phyloP scores from a whole-genome alignment of 441 rosid species.

The Adansonia grandidieri region DNA sequence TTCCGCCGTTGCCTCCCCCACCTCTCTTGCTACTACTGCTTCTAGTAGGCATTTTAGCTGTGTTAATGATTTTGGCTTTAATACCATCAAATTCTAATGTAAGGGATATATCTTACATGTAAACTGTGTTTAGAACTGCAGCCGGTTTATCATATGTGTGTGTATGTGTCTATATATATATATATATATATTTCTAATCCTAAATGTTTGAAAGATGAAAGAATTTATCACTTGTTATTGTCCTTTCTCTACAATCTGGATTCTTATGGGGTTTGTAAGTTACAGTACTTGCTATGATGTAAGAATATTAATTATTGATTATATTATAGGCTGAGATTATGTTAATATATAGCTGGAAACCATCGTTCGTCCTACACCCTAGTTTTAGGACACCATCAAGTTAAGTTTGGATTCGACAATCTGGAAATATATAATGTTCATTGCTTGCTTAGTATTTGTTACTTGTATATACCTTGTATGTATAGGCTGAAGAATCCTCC shows the following conservation, averaged over 20 bases:
- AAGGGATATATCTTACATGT: constrained; percentile 49
- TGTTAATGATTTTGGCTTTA: constrained; percentile 80
- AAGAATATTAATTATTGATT: no score
- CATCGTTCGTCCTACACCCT: not conserved
- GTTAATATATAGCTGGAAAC: no score
- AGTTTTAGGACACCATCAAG: not conserved
- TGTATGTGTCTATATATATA: not conserved
- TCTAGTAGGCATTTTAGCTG: constrained; percentile 67
- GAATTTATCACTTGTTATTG: not conserved
- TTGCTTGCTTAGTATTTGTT: not conserved
- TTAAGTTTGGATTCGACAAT: not conserved
- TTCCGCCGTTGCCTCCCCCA: constrained; percentile 93
- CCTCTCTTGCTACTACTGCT: constrained; percentile 80
- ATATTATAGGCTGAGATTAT: no score
- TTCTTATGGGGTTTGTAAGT: not conserved
- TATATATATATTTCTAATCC: not conserved
- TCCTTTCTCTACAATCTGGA: not conserved
- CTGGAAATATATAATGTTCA: not conserved
- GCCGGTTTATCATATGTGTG: constrained; percentile 1
- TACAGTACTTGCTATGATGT: no score
- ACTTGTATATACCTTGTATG: no score
- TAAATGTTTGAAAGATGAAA: not conserved
- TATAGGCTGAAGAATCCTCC: not conserved
- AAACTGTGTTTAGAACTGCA: constrained; percentile 18
- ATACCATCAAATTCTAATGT: constrained; percentile 68